phyloP scores from a whole-genome alignment of 257 asterid genomes.

The Capsicum chinense region DNA sequence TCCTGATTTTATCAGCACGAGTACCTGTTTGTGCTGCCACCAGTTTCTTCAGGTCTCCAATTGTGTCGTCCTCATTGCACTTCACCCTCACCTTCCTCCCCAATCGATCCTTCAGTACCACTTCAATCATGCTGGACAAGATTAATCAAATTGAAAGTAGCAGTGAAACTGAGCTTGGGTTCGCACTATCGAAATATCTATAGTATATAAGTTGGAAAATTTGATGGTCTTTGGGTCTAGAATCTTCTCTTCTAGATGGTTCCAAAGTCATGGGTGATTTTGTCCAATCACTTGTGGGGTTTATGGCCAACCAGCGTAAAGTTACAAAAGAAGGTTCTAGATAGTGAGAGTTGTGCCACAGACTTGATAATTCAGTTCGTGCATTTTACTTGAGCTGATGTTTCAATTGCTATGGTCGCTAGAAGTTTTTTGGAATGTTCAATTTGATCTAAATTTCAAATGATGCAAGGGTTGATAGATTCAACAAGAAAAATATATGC shows the following conservation, averaged over 20 bases:
- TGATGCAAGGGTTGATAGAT: too few relatives aligned
- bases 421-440: background rate
- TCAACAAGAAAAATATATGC: too few relatives aligned
- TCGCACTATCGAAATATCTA: background rate
- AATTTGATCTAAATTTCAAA: background rate
- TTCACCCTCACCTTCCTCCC: constrained; percentile 34
- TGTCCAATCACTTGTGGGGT: background rate
- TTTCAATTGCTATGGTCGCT: background rate
- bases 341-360: background rate
- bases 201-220: too few relatives aligned
- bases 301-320: background rate
- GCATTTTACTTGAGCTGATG: too few relatives aligned
- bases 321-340: background rate
- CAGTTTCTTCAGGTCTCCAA: constrained; percentile 34
- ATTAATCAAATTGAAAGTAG: too few relatives aligned
- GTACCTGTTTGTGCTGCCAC: constrained; percentile 35
- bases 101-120: constrained; percentile 24
- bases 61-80: constrained; percentile 35
- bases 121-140: background rate
- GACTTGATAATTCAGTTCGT: too few relatives aligned
- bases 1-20: constrained; percentile 32
- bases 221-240: background rate
- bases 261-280: background rate
- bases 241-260: background rate
- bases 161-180: background rate